Evolutionary conservation across 2,329 filamentous ascomycete species (phyloP).

Genomic region (Emericellopsis atlantica): DNA sequence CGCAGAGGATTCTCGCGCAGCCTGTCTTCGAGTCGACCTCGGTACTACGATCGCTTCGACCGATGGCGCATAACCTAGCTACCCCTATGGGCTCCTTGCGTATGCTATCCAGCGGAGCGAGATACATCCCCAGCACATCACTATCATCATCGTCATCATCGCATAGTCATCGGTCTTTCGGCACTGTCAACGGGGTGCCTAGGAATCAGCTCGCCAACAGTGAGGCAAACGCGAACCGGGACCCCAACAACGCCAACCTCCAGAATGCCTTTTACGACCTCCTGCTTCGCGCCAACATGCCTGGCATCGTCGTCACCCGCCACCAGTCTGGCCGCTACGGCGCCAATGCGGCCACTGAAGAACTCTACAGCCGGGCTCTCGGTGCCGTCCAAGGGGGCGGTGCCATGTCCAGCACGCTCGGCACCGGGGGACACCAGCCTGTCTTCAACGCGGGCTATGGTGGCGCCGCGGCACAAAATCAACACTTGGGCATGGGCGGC

Average conservation of each 20-base stretch:
- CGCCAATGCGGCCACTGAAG: constrained; percentile 63
- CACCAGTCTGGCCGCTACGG: constrained; percentile 82
- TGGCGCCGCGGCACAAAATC: constrained; percentile 7
- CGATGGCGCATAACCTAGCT: neutral
- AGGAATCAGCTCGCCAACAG: constrained; percentile 65
- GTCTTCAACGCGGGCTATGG: neutral
- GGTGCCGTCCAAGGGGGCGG: constrained; percentile 16
- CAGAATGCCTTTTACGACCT: constrained; percentile 93
- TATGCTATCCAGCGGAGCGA: constrained; percentile 1
- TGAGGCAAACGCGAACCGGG: constrained; percentile 87
- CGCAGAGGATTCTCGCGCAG: constrained; percentile 13
- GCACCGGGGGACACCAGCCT: neutral
- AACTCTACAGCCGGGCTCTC: constrained; percentile 67
- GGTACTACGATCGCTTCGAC: neutral
- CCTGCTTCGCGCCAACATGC: constrained; percentile 83
- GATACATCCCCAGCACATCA: too few species aligned
- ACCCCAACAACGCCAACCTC: constrained; percentile 72
- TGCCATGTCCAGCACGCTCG: neutral
- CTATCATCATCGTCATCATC: neutral
- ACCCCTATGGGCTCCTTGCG: constrained; percentile 1
- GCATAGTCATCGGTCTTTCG: constrained; percentile 16
- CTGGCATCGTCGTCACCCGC: constrained; percentile 80
- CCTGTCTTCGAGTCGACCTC: constrained; percentile 11
- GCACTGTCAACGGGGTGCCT: constrained; percentile 35
- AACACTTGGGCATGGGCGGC: constrained; percentile 42